Conservation (phyloP, 2,329 filamentous ascomycete genomes). For the Annulohypoxylon truncatum region DNA sequence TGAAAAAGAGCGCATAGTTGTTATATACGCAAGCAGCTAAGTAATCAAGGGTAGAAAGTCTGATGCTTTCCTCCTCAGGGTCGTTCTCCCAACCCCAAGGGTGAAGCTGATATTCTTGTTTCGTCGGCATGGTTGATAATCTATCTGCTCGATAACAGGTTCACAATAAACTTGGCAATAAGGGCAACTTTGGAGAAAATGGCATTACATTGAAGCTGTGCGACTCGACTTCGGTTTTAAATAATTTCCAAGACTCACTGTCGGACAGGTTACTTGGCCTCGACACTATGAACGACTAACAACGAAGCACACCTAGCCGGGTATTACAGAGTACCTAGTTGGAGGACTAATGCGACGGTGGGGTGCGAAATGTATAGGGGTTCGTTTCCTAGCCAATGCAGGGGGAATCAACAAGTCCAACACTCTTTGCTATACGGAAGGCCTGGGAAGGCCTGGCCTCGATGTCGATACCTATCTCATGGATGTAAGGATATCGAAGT, state of each 20-base stretch:
- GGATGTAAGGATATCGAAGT: constrained; percentile 4
- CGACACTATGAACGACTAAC: background rate
- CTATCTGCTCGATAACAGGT: too few relatives aligned
- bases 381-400: background rate
- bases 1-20: constrained; percentile 56
- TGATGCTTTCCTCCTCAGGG: constrained; percentile 32
- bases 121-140: constrained; percentile 23
- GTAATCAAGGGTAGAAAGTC: constrained; percentile 36
- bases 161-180: too few relatives aligned
- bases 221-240: background rate
- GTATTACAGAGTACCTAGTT: background rate
- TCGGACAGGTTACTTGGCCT: background rate
- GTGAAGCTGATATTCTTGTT: constrained; percentile 28
- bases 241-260: background rate
- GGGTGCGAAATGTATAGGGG: constrained; percentile 13
- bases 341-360: background rate
- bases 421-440: background rate
- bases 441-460: background rate
- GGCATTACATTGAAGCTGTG: background rate
- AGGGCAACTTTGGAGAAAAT: background rate
- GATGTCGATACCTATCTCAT: constrained; percentile 2
- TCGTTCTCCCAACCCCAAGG: constrained; percentile 38
- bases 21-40: constrained; percentile 48
- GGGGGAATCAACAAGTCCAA: constrained; percentile 3
- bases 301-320: background rate